Conservation (phyloP, 2,329 filamentous ascomycete species). For the Scolecobasidium constrictum region DNA sequence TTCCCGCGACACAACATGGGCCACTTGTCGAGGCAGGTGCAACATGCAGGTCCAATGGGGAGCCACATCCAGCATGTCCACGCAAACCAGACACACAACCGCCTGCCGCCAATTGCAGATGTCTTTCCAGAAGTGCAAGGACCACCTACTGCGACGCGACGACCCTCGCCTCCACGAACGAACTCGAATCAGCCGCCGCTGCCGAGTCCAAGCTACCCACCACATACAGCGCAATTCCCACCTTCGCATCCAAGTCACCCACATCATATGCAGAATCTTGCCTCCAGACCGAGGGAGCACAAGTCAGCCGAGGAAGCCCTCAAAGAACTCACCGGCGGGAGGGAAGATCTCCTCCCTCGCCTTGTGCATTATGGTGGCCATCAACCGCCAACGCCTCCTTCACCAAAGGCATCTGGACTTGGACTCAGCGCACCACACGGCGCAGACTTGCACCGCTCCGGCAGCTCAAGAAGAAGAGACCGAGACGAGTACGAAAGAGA, state of each 20-base stretch:
- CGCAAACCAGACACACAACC: slow-evolving; percentile 80
- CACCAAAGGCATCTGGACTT: slow-evolving; percentile 36
- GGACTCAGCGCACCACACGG: slow-evolving; percentile 18
- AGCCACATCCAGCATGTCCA: slow-evolving; percentile 88
- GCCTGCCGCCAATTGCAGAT: slow-evolving; percentile 85
- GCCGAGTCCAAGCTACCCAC: slow-evolving; percentile 62
- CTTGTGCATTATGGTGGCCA: slow-evolving; percentile 92
- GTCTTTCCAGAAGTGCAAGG: slow-evolving; percentile 51
- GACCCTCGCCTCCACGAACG: slow-evolving; percentile 45
- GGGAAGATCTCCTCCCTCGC: slow-evolving; percentile 83
- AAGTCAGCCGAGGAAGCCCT: slow-evolving; percentile 94
- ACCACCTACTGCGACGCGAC: slow-evolving; percentile 16
- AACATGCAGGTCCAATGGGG: slow-evolving; percentile 37
- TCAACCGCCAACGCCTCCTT: slow-evolving; percentile 85
- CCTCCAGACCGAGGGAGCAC: slow-evolving; percentile 66
- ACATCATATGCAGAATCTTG: slow-evolving; percentile 44
- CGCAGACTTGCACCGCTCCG: slow-evolving; percentile 16
- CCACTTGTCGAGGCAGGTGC: slow-evolving; percentile 52
- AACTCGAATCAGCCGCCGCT: slow-evolving; percentile 53
- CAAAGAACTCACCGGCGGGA: slow-evolving; percentile 78
- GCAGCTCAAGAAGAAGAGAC: slow-evolving; percentile 59
- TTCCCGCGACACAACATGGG: slow-evolving; percentile 48
- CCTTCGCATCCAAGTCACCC: slow-evolving; percentile 26
- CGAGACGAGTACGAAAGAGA: slow-evolving; percentile 87
- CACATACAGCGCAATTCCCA: slow-evolving; percentile 15